Percentiles rank a stretch among this genome's conserved stretches.
Evolutionary conservation across 768 basidiomycete genomes (phyloP).

Genomic region (Lentinula sp.): DNA sequence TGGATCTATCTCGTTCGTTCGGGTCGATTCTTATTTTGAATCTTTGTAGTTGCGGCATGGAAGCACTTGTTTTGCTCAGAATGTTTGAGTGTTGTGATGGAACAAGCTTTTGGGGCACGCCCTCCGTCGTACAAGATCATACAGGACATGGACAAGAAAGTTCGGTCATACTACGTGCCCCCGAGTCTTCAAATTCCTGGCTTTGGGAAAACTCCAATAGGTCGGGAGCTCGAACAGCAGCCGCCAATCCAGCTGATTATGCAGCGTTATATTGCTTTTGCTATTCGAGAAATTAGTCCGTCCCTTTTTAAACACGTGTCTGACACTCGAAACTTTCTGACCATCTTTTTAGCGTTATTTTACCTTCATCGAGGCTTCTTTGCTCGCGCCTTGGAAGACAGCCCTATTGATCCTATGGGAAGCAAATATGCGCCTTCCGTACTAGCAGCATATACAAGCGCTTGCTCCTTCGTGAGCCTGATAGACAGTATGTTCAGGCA

Average conservation of each 20-base stretch:
- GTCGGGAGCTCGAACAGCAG: constrained; percentile 31
- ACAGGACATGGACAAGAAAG: constrained; percentile 61
- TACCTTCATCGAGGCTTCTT: constrained; percentile 77
- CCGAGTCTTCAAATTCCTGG: constrained; percentile 61
- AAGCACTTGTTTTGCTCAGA: constrained; percentile 61
- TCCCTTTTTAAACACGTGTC: constrained; percentile 5
- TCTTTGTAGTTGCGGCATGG: constrained; percentile 53
- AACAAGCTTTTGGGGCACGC: constrained; percentile 62
- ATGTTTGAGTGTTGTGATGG: constrained; percentile 59
- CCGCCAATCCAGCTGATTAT: constrained; percentile 55
- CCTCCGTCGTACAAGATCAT: constrained; percentile 56
- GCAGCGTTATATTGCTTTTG: constrained; percentile 61
- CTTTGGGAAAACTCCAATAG: constrained; percentile 44
- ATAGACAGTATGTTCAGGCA: constrained; percentile 61
- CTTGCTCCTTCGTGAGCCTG: constrained; percentile 62
- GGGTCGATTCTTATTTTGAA: background rate
- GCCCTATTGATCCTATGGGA: constrained; percentile 56
- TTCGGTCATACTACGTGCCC: constrained; percentile 58
- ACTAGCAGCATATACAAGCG: constrained; percentile 63
- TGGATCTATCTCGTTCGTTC: background rate
- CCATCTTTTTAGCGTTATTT: constrained; percentile 42
- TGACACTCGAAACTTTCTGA: background rate
- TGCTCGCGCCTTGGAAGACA: constrained; percentile 61
- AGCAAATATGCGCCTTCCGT: constrained; percentile 67
- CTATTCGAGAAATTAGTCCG: constrained; percentile 65